Evolutionary conservation across 2,329 filamentous ascomycete genomes (phyloP), one percentile per base, ranked within the genome.

Genomic region (Epichloe festucae): DNA sequence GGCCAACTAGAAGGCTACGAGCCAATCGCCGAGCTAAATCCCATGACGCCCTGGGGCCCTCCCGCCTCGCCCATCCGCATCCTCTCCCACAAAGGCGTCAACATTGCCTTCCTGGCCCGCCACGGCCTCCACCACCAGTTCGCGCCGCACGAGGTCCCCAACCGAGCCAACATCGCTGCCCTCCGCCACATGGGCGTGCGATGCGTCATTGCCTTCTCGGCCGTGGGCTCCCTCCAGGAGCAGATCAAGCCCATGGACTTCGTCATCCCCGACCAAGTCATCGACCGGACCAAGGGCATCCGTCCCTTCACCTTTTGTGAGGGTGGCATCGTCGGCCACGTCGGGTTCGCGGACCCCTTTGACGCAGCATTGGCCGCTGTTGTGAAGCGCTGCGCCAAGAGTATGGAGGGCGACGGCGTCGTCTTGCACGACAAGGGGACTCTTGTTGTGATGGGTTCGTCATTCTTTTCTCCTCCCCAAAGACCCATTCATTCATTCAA

Each of bases 121-220:
- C 93, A 98, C 70, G 93, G 93, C 58, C 67, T 82, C 12, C 77
- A 93, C 78, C 93, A 98, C 73, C 80, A 96, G 69, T 77, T 87
- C 59, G 89, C 90, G 5, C 93, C 93, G 0, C 90, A 96, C 65
- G 93, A 98, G 71, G 87, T 98, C n/a, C 89, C 90, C 54, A 81
- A 84, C 58, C 88, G 88, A 57, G 93, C 93, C 70, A 98, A 97
- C 74, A 95, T 98, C 63, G 91, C 93, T n/a, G 93, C 93, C n/a
- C 77, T 98, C 56, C 84, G 93, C 58, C 83, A 81, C 61, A 76
- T 98, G 55, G 93, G 93, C 58, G 93, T 97, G 45, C 84, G 90
- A 63, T 87, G 82, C 65, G 81, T 97, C 66, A 87, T 98, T 65
- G 89, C 91, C 57, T 98, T 98, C 74, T 91, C 85, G 57, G 93